Base-by-base conservation (phyloP, 129 eudicot species). In the Scalesia atractyloides region DNA sequence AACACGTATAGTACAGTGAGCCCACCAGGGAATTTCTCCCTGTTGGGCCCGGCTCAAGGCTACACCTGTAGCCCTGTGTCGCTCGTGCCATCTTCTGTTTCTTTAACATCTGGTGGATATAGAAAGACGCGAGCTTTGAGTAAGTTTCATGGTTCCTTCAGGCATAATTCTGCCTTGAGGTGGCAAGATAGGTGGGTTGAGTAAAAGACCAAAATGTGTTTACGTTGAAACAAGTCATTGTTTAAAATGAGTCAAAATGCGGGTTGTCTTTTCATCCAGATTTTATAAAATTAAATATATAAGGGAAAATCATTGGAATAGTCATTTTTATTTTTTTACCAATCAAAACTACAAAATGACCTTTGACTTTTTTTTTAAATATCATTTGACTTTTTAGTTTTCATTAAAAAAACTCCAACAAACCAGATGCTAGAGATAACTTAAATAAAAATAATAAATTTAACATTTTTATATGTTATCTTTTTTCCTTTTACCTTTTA, bases 111-210 rank as follows among this genome's bases (percentile, higher is more conserved):
- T 68, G 83, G 75, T 73, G 73, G 83, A 5, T 70, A 73, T 12
- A 63, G 84, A 73, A 79, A 56, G 70, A 76, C 73, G 2, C 74
- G 70, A 11, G 87, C 85, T 47, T 57, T 80, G 70, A 82, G 90
- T 82, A 86, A 76, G 83, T 82, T 68, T 34, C 48, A 46, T 5
- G 20, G 39, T 37, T 70, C 14, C 75, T 11, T 36, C 5, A 43
- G 6, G 5, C 2, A 41, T 59, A n/a, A 53, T 19, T 67, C 30
- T 58, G 26, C 48, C 24, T 46, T 11, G 26, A 4, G 30, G 69
- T 20, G n/a, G 24, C 36, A 44, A 12, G 3, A 20, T 44, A 18
- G 20, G 4, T 8, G 18, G 19, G 36, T 57, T 20, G 8, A 4
- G 66, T 30, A 60, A 59, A 1, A 5, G 46, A 11, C 34, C 5